Evolutionary conservation across 2,329 filamentous ascomycete genomes (phyloP).

Genomic region (Trichoderma sp.): DNA sequence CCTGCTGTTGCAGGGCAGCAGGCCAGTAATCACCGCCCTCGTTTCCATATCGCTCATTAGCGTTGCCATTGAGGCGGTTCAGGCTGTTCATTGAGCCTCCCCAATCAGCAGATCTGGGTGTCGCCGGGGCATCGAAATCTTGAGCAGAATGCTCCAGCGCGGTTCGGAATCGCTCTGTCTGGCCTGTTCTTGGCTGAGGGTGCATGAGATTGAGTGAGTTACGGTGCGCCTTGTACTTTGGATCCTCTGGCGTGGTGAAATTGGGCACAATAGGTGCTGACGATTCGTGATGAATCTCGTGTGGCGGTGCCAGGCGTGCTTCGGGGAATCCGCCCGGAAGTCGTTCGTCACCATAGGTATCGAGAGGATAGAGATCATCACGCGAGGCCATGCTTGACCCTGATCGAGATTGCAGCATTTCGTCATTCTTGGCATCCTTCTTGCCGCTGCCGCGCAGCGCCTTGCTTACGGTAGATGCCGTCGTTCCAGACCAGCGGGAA

Average conservation of each 20-base stretch:
- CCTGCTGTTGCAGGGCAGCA: constrained; percentile 45
- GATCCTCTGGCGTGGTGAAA: constrained; percentile 63
- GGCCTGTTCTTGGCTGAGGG: constrained; percentile 73
- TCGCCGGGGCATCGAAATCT: constrained; percentile 63
- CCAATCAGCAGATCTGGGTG: constrained; percentile 64
- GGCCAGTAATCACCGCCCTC: constrained; percentile 46
- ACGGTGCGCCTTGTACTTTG: constrained; percentile 80
- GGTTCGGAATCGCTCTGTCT: constrained; percentile 72
- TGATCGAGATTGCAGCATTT: constrained; percentile 67
- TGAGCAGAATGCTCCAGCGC: constrained; percentile 73
- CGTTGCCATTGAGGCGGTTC: constrained; percentile 51
- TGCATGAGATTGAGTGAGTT: constrained; percentile 80
- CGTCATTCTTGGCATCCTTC: constrained; percentile 63
- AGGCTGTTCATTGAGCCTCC: constrained; percentile 62
- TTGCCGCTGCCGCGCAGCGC: constrained; percentile 69
- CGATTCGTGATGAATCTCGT: constrained; percentile 31
- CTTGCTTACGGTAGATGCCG: constrained; percentile 80
- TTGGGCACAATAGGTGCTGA: constrained; percentile 49
- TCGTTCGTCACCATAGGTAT: constrained; percentile 62
- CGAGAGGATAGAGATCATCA: constrained; percentile 55
- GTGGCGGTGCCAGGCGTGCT: constrained; percentile 44
- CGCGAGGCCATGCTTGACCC: constrained; percentile 73
- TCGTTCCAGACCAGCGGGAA: constrained; percentile 96
- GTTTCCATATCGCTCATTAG: constrained; percentile 52
- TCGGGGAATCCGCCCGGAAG: constrained; percentile 60